Evolutionary conservation across 2,329 filamentous ascomycete genomes (phyloP).

Genomic region (Pseudocercospora fijiensis): DNA sequence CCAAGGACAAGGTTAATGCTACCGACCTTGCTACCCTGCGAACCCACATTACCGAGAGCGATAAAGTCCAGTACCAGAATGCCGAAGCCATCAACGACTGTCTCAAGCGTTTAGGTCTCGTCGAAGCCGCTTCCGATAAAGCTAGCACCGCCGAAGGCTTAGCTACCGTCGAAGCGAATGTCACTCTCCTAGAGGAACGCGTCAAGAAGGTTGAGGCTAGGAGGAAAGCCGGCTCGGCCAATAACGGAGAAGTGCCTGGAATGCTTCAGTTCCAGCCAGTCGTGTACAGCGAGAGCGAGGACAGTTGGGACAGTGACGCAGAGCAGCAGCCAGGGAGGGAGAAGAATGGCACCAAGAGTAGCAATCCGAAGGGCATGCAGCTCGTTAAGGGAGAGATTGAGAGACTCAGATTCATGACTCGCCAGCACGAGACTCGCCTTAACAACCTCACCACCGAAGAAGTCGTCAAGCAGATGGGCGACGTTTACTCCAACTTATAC

Average conservation of each 20-base stretch:
- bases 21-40: neutral
- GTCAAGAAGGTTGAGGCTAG: constrained; percentile 9
- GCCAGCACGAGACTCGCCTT: constrained; percentile 1
- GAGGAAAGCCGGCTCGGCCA: neutral
- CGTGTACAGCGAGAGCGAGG: neutral
- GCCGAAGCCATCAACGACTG: constrained; percentile 6
- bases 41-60: neutral
- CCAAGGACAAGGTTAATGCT: neutral
- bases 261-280: constrained; percentile 2
- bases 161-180: neutral
- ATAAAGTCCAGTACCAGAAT: neutral
- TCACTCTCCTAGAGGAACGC: constrained; percentile 7
- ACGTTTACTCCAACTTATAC: constrained; percentile 12
- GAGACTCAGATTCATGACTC: neutral
- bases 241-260: neutral
- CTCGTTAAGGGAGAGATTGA: constrained; percentile 9
- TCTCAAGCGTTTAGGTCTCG: constrained; percentile 6
- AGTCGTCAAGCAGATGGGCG: constrained; percentile 16
- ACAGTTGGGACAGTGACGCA: neutral
- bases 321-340: neutral
- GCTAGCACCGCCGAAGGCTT: neutral
- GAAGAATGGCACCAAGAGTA: neutral
- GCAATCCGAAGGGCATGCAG: neutral
- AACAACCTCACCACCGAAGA: constrained; percentile 19
- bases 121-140: constrained; percentile 1